phyloP scores from a whole-genome alignment of 768 basidiomycete species.

The Candolleomyces efflorescens region DNA sequence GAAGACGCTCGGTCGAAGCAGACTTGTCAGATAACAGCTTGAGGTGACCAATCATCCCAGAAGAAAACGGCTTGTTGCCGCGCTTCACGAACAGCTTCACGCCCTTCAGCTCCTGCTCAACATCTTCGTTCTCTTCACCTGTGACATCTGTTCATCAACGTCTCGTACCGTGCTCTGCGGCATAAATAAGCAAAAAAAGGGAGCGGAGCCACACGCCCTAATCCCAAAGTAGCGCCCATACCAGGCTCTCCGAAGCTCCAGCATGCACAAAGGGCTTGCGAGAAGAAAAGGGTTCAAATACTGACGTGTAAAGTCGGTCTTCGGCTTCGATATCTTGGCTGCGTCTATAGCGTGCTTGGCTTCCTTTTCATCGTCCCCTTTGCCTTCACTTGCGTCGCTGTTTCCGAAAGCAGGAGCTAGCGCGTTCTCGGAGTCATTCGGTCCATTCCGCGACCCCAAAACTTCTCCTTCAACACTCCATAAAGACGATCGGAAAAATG shows the following conservation, averaged over 20 bases:
- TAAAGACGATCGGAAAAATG: not conserved
- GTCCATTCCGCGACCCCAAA: not conserved
- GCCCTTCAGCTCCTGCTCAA: slow-evolving; percentile 53
- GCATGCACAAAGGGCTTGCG: not conserved
- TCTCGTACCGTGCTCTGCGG: not conserved
- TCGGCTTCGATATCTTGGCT: not conserved
- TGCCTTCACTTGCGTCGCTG: not conserved
- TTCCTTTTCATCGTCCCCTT: not conserved
- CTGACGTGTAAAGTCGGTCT: not conserved
- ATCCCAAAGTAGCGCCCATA: not conserved
- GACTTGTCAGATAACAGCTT: slow-evolving; percentile 49
- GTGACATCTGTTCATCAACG: slow-evolving; percentile 35
- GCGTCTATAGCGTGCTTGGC: not conserved
- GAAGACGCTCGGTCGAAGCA: slow-evolving; percentile 39
- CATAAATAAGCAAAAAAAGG: slow-evolving; percentile 3
- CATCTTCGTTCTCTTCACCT: slow-evolving; percentile 63
- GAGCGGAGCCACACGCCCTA: not conserved
- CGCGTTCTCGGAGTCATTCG: not conserved
- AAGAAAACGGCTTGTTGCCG: slow-evolving; percentile 51
- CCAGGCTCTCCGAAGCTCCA: not conserved
- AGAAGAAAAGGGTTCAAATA: not conserved
- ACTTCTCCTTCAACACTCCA: not conserved
- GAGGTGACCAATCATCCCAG: slow-evolving; percentile 56
- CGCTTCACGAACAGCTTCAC: slow-evolving; percentile 58
- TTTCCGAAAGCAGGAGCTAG: not conserved